Conservation (phyloP, 305 asterid species). For the Nicotiana rustica region DNA sequence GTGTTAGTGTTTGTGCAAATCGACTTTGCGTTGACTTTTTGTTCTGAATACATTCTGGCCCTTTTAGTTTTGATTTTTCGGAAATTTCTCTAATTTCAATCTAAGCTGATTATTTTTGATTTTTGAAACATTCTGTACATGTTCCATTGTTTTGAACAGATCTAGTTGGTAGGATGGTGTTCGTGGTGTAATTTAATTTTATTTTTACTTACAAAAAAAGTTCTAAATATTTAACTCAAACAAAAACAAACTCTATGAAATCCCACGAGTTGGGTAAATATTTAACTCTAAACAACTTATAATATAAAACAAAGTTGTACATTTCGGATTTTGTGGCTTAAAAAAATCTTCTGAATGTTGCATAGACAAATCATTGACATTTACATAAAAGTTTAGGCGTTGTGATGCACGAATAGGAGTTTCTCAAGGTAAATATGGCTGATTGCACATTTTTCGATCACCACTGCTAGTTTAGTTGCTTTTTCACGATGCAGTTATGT, state of each 20-base stretch:
- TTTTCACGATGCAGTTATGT: background rate
- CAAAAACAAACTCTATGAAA: too few relatives aligned
- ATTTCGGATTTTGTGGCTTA: background rate
- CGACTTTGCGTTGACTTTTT: background rate
- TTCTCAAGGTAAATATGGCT: background rate
- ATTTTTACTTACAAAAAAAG: background rate
- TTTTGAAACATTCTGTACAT: background rate
- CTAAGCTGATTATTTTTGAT: background rate
- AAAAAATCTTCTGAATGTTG: too few relatives aligned
- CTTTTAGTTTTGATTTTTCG: background rate
- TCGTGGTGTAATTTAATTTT: background rate
- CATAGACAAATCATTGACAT: too few relatives aligned
- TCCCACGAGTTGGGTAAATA: too few relatives aligned
- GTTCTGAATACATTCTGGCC: background rate
- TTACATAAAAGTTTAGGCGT: too few relatives aligned
- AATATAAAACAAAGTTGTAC: background rate
- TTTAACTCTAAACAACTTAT: too few relatives aligned
- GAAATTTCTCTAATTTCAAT: background rate
- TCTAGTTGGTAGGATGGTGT: background rate
- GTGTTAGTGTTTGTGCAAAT: background rate
- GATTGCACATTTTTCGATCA: too few relatives aligned
- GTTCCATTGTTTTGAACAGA: background rate
- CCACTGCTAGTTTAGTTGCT: too few relatives aligned
- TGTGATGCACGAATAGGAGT: too few relatives aligned
- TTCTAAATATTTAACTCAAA: background rate